Base-by-base conservation (phyloP, 352 stramenopile genomes). In the Phytophthora cryptogea region DNA sequence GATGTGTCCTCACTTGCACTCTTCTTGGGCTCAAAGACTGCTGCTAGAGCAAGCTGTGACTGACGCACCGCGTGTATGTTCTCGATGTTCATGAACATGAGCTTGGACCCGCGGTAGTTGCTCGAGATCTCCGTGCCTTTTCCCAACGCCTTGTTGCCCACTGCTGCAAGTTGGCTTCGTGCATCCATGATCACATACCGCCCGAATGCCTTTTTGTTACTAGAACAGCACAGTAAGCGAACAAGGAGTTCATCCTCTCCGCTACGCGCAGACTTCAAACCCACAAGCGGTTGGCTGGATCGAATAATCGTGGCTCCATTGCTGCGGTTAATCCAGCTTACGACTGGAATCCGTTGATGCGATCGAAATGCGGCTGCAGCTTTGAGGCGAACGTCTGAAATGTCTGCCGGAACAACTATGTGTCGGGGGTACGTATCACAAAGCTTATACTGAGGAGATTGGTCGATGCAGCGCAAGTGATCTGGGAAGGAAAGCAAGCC, bases 11-110 rank as follows among this genome's bases (percentile, higher is more conserved):
- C 82, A 46, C 84, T 90, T 9, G 57, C 57, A 30, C 69, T 79
- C 55, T 82, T 88, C 8, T 75, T 78, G 7, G 97, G 79, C 44
- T 94, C 81, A 66, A 94, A 91, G 27, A 88, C 68, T 16, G 78
- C 60, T 16, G 78, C 83, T 4, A 99, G 46, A 50, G 90, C 92
- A 61, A 94, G 70, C 30, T 98, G 91, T 7, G 89, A 92, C 66
- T 99, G 89, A 6, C 97, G 92, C 32, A 99, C 95, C 8, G 89
- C 74, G 76, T 99, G 97, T 63, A 99, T 99, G 70, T 99, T 99
- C 14, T 97, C 94, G 68, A 99, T 98, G 51, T 98, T 98, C 84
- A 98, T 97, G 74, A 99, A 99, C 17, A 93, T 82, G 20, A 99
- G 78, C 8, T 97, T 97, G 8, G 86, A 78, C 5, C 94, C 89